Conservation (phyloP, 345 rosid genomes). For the Linum tenue region DNA sequence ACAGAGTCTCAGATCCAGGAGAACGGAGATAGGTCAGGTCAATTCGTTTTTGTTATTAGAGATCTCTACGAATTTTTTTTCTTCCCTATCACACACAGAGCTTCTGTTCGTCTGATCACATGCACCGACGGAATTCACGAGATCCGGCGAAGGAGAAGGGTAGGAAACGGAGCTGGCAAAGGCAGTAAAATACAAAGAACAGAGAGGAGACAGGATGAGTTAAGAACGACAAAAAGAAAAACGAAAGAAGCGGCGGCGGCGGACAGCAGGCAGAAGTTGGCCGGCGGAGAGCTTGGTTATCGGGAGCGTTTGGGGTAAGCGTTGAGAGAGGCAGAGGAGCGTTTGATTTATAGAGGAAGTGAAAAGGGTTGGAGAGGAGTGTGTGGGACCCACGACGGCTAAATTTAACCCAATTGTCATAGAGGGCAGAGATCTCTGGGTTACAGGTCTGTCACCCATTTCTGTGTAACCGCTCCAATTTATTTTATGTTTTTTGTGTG, state of each 20-base stretch:
- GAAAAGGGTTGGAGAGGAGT: not conserved
- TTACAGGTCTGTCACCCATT: not conserved
- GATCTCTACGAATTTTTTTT: not conserved
- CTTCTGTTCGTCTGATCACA: not conserved
- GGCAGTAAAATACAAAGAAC: not conserved
- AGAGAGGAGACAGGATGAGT: not conserved
- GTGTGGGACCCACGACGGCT: conserved; percentile 6
- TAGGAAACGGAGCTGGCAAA: not conserved
- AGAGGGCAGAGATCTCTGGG: not conserved
- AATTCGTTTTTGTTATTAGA: too few relatives aligned
- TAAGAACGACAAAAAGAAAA: not conserved
- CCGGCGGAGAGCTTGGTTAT: not conserved
- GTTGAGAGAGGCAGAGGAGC: not conserved
- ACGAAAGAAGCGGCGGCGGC: conserved; percentile 1
- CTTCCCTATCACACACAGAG: too few relatives aligned
- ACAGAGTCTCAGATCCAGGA: not conserved
- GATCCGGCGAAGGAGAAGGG: conserved; percentile 20
- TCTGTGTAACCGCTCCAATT: conserved; percentile 9
- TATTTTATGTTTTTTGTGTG: too few relatives aligned
- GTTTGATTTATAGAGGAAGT: conserved; percentile 22
- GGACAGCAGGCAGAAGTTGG: conserved; percentile 5
- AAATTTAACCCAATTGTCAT: conserved; percentile 4
- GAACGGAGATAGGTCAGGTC: not conserved
- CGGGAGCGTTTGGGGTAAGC: not conserved
- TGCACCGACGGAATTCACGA: conserved; percentile 22